A percentile compares a stretch with the other conserved stretches of the same genome.
phyloP scores from a whole-genome alignment of 2,329 filamentous ascomycete species.

The Apiospora phragmitis region DNA sequence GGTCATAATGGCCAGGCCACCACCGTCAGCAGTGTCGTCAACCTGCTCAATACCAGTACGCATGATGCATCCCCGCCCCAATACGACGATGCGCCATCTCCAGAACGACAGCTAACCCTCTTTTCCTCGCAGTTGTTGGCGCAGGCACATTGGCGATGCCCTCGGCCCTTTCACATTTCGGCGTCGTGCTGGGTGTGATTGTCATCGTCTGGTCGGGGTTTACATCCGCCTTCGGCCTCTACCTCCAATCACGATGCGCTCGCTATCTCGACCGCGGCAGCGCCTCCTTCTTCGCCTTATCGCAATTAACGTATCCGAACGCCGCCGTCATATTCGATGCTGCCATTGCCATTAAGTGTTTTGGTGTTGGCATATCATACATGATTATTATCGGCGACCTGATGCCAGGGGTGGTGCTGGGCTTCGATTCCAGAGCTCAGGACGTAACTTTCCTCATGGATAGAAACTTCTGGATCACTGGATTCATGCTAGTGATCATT shows the following conservation, averaged over 20 bases:
- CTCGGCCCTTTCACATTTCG: constrained; percentile 93
- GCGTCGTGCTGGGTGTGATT: constrained; percentile 78
- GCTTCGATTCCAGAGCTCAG: constrained; percentile 68
- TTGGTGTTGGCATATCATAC: constrained; percentile 95
- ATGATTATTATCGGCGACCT: constrained; percentile 98
- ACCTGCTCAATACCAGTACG: constrained; percentile 93
- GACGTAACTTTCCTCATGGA: constrained; percentile 77
- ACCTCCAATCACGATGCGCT: constrained; percentile 90
- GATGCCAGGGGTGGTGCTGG: constrained; percentile 90
- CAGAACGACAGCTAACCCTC: neutral
- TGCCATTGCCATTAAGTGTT: constrained; percentile 96
- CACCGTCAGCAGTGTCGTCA: constrained; percentile 89
- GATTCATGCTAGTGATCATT: constrained; percentile 95
- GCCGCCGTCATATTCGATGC: constrained; percentile 93
- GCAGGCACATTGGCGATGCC: constrained; percentile 94
- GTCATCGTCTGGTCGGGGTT: constrained; percentile 90
- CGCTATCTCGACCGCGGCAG: constrained; percentile 88
- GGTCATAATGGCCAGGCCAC: constrained; percentile 74
- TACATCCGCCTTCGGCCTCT: constrained; percentile 88
- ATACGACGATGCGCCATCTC: neutral
- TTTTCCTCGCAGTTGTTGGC: constrained; percentile 69
- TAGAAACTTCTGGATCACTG: constrained; percentile 95
- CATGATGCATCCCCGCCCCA: constrained; percentile 14
- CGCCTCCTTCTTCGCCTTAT: constrained; percentile 94
- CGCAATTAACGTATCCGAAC: constrained; percentile 95